Conservation (phyloP, 2,329 filamentous ascomycete species). For the Aureobasidium melanogenum region DNA sequence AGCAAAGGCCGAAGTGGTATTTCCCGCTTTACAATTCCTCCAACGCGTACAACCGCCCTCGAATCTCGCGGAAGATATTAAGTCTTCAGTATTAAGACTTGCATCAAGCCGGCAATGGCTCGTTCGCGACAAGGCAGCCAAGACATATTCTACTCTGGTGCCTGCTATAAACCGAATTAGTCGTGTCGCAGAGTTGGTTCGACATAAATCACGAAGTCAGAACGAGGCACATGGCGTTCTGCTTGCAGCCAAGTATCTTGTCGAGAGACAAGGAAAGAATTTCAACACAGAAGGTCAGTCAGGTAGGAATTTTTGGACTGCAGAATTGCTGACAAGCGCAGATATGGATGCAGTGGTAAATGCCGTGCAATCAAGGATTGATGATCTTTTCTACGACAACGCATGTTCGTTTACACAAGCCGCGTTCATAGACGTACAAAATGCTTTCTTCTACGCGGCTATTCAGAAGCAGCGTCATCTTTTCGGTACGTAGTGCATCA, state of each 20-base stretch:
- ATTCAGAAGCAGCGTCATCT: neutral
- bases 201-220: slow-evolving; percentile 10
- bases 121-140: slow-evolving; percentile 69
- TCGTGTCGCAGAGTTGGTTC: slow-evolving; percentile 9
- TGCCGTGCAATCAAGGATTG: slow-evolving; percentile 3
- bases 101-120: slow-evolving; percentile 68
- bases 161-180: slow-evolving; percentile 5
- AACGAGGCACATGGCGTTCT: slow-evolving; percentile 28
- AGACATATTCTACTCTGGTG: slow-evolving; percentile 46
- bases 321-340: neutral
- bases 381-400: slow-evolving; percentile 14
- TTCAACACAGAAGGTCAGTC: slow-evolving; percentile 2
- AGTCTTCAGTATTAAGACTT: slow-evolving; percentile 51
- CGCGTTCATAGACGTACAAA: slow-evolving; percentile 28
- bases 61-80: slow-evolving; percentile 45
- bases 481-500: neutral
- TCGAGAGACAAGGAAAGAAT: neutral
- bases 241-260: slow-evolving; percentile 21
- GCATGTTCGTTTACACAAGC: slow-evolving; percentile 27
- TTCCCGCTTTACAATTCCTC: slow-evolving; percentile 74
- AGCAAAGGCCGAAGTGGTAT: slow-evolving; percentile 43
- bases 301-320: neutral
- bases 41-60: slow-evolving; percentile 61
- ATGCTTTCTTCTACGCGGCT: slow-evolving; percentile 1
- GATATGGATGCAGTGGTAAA: neutral